Base-by-base conservation (phyloP, 148 eudicot species). In the Fagopyrum homotropicum region DNA sequence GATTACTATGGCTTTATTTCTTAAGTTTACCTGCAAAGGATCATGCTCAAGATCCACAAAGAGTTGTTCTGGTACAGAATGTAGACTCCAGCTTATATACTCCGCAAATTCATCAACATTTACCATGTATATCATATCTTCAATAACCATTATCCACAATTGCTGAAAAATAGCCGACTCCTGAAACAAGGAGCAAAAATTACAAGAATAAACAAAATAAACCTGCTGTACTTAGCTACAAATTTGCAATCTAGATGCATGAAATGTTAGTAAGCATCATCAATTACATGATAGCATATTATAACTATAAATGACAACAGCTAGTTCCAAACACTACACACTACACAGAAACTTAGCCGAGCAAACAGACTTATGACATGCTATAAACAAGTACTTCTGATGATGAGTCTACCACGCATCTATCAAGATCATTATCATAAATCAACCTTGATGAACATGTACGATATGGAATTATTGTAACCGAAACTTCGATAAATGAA, bases 121-220 rank as follows among this genome's bases (percentile, higher is more conserved):
- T 77, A 90, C 83, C 81, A 95, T 50, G 78, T 95, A 95, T 75
- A 95, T 84, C 97, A 95, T 95, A 77, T 95, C 98, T 70, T 95
- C 97, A 76, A 92, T 85, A 78, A 92, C 84, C 98, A 95, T 90
- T 79, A 95, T 87, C 48, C 86, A 77, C 79, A 95, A 72, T 76
- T 78, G 80, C 89, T 85, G 70, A 82, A 90, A 95, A 57, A 80
- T 74, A 43, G 86, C 70, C 22, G 87, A 86, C 72, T 87, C 96
- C 98, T 95, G 88, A 78, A 80, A 51, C 56, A 77, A 68, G 45
- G 54, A 45, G 51, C 64, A 22, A 12, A 9, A n/a, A 12, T 54
- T 52, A 52, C 0, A 68, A 12, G 26, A 35, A 40, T 17, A 66
- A 14, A 66, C 71, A 66, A 22, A 68, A 43, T n/a, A 45, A 59